Base-by-base conservation (phyloP, 73 alveolate genomes). In the Blepharisma stoltei region DNA sequence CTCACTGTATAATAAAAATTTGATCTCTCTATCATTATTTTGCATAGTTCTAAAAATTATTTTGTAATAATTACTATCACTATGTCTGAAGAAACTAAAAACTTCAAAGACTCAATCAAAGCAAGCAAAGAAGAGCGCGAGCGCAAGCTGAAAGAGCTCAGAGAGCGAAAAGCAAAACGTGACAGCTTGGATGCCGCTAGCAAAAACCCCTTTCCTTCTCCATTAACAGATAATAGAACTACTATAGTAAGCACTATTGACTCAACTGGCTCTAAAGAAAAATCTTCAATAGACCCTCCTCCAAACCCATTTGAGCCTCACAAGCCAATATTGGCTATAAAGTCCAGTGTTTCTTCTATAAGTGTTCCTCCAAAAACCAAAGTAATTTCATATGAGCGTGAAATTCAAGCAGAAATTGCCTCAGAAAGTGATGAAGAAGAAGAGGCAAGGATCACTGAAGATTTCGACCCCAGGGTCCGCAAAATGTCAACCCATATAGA, bases 61-160 rank as follows among this genome's bases (percentile, higher is more conserved):
- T 32, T 32, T 1, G 41, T 32, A 1, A 32, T 32, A 32, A 32
- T 32, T 32, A 32, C 41, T 32, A 32, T 32, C 41, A 32, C 3
- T 3, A 32, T 32, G 41, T 32, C 41, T 3, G 41, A 32, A 32
- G 41, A 32, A 32, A 32, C 41, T 32, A 32, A 32, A 32, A 32
- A 60, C 73, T 38, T 60, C 4, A 60, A 60, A 25, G 73, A 60
- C 73, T 60, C 73, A 60, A 60, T 60, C 73, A n/a, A 60, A 25
- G 23, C 14, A 38, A 60, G 73, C 45, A 60, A 60, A 60, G 73
- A 60, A 25, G 73, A 60, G 46, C 38, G 73, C n/a, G 23, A 14
- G 38, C 14, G 23, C 0, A 60, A 60, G 46, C 4, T 60, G 2
- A 38, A 60, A 60, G 73, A n/a, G 46, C 46, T 60, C 14, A n/a